Conservation (phyloP, 1,139 yeast genomes). For the Starmera stellimalicola region DNA sequence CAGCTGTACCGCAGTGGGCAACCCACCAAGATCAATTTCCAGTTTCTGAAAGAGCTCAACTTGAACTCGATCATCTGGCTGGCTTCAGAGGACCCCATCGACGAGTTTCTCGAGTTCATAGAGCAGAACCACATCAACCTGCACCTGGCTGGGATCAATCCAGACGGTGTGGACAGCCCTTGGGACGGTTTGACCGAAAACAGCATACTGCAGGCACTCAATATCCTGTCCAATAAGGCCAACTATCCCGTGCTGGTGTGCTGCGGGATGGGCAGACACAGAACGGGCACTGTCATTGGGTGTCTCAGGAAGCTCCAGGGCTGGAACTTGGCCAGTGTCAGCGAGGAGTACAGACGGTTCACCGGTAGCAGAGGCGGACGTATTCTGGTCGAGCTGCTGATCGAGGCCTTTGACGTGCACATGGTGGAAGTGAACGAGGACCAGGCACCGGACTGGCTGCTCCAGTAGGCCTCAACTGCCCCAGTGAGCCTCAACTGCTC, state of each 20-base stretch:
- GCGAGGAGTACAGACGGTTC: constrained; percentile 89
- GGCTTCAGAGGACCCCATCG: constrained; percentile 92
- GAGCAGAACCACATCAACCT: constrained; percentile 57
- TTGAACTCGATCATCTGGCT: constrained; percentile 84
- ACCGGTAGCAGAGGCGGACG: constrained; percentile 92
- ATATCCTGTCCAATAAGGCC: constrained; percentile 58
- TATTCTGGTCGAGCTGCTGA: constrained; percentile 78
- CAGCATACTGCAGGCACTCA: constrained; percentile 71
- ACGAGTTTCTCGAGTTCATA: constrained; percentile 75
- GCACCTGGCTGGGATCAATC: constrained; percentile 47
- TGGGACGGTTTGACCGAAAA: constrained; percentile 95
- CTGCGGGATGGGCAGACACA: constrained; percentile 96
- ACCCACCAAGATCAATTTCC: constrained; percentile 91
- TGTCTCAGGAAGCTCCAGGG: constrained; percentile 85
- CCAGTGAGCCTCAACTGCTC: too few relatives aligned
- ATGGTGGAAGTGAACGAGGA: constrained; percentile 41
- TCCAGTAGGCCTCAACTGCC: constrained; percentile 2
- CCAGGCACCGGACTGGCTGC: constrained; percentile 40
- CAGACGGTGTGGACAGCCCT: constrained; percentile 71
- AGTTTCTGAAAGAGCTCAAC: constrained; percentile 66
- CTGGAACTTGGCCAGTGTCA: constrained; percentile 89
- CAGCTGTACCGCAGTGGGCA: constrained; percentile 86
- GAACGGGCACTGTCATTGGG: constrained; percentile 94
- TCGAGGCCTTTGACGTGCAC: constrained; percentile 64
- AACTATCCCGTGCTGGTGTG: constrained; percentile 82